Evolutionary conservation across 331 rosid species (phyloP).

Genomic region (Quercus lobata): DNA sequence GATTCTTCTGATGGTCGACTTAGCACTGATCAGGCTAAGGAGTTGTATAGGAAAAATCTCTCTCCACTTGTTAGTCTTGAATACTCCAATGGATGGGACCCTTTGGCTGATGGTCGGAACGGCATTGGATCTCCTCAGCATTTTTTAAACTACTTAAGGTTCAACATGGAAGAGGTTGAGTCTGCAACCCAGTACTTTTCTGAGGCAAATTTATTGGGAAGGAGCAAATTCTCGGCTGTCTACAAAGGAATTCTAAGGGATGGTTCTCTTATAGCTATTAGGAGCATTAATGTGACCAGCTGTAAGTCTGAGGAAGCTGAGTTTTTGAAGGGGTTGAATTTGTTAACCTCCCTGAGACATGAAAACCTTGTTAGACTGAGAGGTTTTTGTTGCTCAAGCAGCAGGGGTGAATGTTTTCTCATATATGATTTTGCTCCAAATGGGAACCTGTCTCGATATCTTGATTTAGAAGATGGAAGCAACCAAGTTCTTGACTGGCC

Average conservation of each 20-base stretch:
- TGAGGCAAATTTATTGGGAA: slow-evolving; percentile 65
- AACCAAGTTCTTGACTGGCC: slow-evolving; percentile 72
- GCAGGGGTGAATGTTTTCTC: slow-evolving; percentile 91
- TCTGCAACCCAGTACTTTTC: slow-evolving; percentile 86
- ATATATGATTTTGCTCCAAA: slow-evolving; percentile 71
- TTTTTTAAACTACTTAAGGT: slow-evolving; percentile 40
- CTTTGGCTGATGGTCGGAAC: slow-evolving; percentile 42
- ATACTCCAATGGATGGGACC: slow-evolving; percentile 73
- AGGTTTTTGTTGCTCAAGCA: slow-evolving; percentile 92
- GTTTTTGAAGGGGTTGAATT: slow-evolving; percentile 61
- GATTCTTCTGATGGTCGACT: slow-evolving; percentile 55
- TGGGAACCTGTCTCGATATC: slow-evolving; percentile 66
- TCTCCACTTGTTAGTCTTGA: slow-evolving; percentile 84
- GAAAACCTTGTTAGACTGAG: slow-evolving; percentile 70
- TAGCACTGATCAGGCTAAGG: slow-evolving; percentile 68
- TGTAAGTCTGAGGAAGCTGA: slow-evolving; percentile 87
- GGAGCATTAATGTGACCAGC: slow-evolving; percentile 63
- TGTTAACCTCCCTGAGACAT: slow-evolving; percentile 65
- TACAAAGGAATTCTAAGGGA: slow-evolving; percentile 82
- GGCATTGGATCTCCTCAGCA: slow-evolving; percentile 48
- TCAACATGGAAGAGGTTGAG: slow-evolving; percentile 86
- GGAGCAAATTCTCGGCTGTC: slow-evolving; percentile 73
- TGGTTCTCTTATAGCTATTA: slow-evolving; percentile 80
- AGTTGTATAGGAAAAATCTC: slow-evolving; percentile 48
- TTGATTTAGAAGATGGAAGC: slow-evolving; percentile 67